These are phyloP conservation scores for Moesziomyces antarcticus DNA, from an alignment of 1,284 basidiomycete species.

Conservation along the genomic window DNA sequence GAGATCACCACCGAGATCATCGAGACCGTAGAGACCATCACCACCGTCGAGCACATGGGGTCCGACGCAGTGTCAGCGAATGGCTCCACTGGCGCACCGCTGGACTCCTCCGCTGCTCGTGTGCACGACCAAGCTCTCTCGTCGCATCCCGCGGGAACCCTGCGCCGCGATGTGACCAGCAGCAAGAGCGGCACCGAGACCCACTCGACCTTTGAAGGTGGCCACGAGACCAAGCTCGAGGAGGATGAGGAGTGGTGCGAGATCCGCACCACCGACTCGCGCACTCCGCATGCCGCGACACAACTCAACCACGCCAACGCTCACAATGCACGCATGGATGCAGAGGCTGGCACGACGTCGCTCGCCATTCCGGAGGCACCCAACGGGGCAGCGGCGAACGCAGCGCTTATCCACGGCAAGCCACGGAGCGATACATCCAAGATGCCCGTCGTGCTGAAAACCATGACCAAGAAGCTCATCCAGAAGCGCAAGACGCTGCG, in stretches of 20 bases:
- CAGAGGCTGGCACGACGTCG: neutral
- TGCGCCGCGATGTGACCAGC: conserved; percentile 41
- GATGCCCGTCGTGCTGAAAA: conserved; percentile 69
- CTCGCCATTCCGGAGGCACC: conserved; percentile 27
- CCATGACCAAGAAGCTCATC: conserved; percentile 70
- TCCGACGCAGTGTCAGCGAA: no score
- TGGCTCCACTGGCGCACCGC: no score
- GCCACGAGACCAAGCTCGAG: conserved; percentile 39
- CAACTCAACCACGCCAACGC: no score
- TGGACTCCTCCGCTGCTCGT: neutral
- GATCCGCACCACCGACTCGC: conserved; percentile 29
- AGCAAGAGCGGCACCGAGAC: conserved; percentile 39
- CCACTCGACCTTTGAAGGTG: conserved; percentile 38
- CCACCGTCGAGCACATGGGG: conserved; percentile 48
- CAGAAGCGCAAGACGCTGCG: conserved; percentile 69
- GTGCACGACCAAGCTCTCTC: neutral
- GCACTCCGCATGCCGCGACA: neutral
- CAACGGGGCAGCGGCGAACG: conserved; percentile 9
- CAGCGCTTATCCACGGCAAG: neutral
- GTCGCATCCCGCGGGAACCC: neutral
- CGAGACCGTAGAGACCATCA: conserved; percentile 64
- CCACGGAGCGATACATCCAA: conserved; percentile 36
- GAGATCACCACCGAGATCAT: conserved; percentile 70
- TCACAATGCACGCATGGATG: no score
- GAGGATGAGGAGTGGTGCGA: conserved; percentile 53